Evolutionary conservation across 2,329 filamentous ascomycete species (phyloP).

Genomic region (Penicillium sp.): DNA sequence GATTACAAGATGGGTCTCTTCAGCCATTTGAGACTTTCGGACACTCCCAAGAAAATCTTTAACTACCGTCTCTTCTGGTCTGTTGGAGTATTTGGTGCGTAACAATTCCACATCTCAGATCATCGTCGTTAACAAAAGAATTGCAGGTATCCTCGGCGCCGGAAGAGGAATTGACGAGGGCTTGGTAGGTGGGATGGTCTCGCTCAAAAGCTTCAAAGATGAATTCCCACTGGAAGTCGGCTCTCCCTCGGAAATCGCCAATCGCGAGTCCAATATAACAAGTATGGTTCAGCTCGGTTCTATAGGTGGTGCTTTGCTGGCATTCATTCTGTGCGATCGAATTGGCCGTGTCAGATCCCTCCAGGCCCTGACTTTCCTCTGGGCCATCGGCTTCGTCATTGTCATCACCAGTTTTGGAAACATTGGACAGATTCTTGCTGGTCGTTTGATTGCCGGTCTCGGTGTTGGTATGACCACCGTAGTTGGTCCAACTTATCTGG

Average conservation of each 20-base stretch:
- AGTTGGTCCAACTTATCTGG: conserved; percentile 43
- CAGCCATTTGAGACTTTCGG: neutral
- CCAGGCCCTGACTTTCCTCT: conserved; percentile 58
- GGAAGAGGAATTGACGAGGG: conserved; percentile 12
- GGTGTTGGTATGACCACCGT: conserved; percentile 69
- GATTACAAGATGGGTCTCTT: neutral
- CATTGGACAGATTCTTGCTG: conserved; percentile 62
- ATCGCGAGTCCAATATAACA: conserved; percentile 7
- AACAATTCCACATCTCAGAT: neutral
- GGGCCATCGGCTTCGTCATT: conserved; percentile 62
- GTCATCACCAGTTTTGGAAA: conserved; percentile 58
- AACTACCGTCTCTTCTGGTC: conserved; percentile 8
- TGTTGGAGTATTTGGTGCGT: conserved; percentile 5
- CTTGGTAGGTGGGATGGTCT: conserved; percentile 10
- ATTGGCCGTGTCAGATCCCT: conserved; percentile 65
- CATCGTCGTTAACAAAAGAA: neutral
- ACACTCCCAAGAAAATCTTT: conserved; percentile 1
- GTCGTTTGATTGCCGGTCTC: conserved; percentile 66
- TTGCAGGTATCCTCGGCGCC: conserved; percentile 9
- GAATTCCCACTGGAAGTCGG: conserved; percentile 10
- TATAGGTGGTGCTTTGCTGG: conserved; percentile 25
- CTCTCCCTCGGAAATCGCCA: neutral
- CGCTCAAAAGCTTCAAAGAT: conserved; percentile 8
- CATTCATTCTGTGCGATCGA: conserved; percentile 62
- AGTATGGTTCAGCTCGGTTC: conserved; percentile 10